A percentile compares a stretch with the other conserved stretches of the same genome.
These are phyloP conservation scores for Grifola frondosa DNA, from an alignment of 1,284 basidiomycete genomes.

Conservation along the genomic window DNA sequence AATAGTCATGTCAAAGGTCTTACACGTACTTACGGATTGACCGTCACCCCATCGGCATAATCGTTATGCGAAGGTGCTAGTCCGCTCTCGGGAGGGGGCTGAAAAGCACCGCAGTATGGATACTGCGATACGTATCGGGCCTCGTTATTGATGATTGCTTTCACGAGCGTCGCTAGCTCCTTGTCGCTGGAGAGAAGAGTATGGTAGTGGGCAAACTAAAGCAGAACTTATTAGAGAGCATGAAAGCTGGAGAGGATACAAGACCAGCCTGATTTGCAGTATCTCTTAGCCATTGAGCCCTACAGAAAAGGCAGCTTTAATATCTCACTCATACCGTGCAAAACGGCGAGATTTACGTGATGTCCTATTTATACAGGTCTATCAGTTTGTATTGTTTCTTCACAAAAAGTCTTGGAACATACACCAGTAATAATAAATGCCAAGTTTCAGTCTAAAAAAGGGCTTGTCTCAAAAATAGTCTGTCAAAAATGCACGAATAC, in stretches of 20 bases:
- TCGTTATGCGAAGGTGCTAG: conserved; percentile 58
- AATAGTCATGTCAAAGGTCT: too few species aligned
- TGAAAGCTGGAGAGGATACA: not conserved
- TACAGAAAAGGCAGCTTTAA: conserved; percentile 18
- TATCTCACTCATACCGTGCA: not conserved
- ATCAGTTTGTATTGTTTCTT: too few species aligned
- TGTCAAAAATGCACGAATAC: conserved; percentile 13
- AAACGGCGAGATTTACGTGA: conserved; percentile 44
- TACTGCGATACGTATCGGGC: conserved; percentile 70
- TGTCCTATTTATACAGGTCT: conserved; percentile 57
- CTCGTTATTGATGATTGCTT: conserved; percentile 76
- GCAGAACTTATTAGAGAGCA: too few species aligned
- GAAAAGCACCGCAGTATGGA: conserved; percentile 77
- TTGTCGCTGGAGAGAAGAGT: conserved; percentile 54
- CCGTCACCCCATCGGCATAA: conserved; percentile 65
- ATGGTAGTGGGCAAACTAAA: conserved; percentile 67
- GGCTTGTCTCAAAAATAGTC: not conserved
- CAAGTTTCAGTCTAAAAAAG: conserved; percentile 53
- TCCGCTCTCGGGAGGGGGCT: conserved; percentile 72
- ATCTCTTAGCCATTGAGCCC: conserved; percentile 72
- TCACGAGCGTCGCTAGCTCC: conserved; percentile 61
- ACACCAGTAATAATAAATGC: conserved; percentile 78
- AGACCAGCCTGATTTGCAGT: conserved; percentile 66
- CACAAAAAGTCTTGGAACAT: conserved; percentile 29
- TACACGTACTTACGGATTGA: conserved; percentile 63